Base-by-base conservation (phyloP, 2,329 filamentous ascomycete genomes). In the Talaromyces sp. region DNA sequence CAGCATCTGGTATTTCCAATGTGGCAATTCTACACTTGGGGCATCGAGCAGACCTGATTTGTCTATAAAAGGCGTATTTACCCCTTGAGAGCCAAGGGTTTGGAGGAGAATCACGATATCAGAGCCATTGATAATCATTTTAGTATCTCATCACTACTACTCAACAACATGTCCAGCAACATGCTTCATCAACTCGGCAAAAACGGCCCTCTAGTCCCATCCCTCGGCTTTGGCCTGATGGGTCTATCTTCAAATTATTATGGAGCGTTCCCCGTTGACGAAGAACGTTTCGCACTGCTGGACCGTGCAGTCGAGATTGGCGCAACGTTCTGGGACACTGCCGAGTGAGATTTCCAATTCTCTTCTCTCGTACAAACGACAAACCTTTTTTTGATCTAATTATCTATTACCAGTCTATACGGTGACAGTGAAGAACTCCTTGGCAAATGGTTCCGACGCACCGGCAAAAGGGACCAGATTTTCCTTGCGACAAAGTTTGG, bases 401-500 rank as follows among this genome's bases (percentile, higher is more conserved):
- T 38, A 19, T 19, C 31, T 43, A 3, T 24, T 38, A 24, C 3
- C 32, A 59, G 57, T 35, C 51, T 35, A 32, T 59, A 59, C 8
- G 50, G 57, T 12, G 57, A 54, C 17, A 54, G n/a, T 10, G 57
- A 59, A 10, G 57, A 54, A 6, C 12, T 59, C 5, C 50, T 59
- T 29, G 50, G 57, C 26, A 59, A 59, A 48, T 59, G 57, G 57
- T 59, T 54, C 24, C 31, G 31, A 29, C 24, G 51, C n/a, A 59
- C 50, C n/a, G 57, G 57, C 17, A 59, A 59, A 24, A 43, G 55
- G 26, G 59, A 79, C 21, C 68, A 82, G 52, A 79, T 84, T 62
- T 82, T 84, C 65, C 71, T 85, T 0, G 79, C 79, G 1, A 81
- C 80, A 12, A 84, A 84, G 62, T 83, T 82, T 62, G 81, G 72